These are phyloP conservation scores for Lentinula sp. DNA, from an alignment of 768 basidiomycete genomes.

Conservation along the genomic window DNA sequence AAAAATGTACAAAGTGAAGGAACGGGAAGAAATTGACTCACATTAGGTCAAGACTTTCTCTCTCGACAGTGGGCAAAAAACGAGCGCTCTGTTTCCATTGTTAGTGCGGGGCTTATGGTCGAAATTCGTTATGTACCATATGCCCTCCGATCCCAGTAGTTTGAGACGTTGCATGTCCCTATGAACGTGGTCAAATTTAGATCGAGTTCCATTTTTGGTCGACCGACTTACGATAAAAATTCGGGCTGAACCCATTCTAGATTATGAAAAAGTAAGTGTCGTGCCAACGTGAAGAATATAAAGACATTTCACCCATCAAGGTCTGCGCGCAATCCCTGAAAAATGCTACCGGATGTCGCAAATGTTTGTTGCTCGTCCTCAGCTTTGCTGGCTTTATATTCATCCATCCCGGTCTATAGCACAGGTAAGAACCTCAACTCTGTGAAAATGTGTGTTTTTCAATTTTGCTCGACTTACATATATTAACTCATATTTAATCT, in stretches of 20 bases:
- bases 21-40: conserved; percentile 26
- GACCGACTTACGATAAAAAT: conserved; percentile 71
- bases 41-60: conserved; percentile 90
- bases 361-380: conserved; percentile 58
- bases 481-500: conserved; percentile 75
- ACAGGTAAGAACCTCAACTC: background rate
- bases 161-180: conserved; percentile 90
- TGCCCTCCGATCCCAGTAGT: conserved; percentile 75
- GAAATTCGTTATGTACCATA: conserved; percentile 21
- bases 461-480: conserved; percentile 48
- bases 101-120: too few species aligned
- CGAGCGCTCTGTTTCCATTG: conserved; percentile 62
- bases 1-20: background rate
- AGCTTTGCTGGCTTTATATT: conserved; percentile 66
- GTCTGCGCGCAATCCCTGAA: conserved; percentile 83
- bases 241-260: conserved; percentile 59
- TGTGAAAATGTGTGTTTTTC: background rate
- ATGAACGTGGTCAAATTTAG: conserved; percentile 5
- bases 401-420: conserved; percentile 70
- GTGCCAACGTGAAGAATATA: background rate
- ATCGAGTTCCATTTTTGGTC: background rate
- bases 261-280: conserved; percentile 5
- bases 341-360: conserved; percentile 66
- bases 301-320: conserved; percentile 58
- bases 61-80: conserved; percentile 94